Evolutionary conservation across 768 basidiomycete species (phyloP), one percentile per base, ranked within the genome.

Genomic region (Kwoniella bestiolae): DNA sequence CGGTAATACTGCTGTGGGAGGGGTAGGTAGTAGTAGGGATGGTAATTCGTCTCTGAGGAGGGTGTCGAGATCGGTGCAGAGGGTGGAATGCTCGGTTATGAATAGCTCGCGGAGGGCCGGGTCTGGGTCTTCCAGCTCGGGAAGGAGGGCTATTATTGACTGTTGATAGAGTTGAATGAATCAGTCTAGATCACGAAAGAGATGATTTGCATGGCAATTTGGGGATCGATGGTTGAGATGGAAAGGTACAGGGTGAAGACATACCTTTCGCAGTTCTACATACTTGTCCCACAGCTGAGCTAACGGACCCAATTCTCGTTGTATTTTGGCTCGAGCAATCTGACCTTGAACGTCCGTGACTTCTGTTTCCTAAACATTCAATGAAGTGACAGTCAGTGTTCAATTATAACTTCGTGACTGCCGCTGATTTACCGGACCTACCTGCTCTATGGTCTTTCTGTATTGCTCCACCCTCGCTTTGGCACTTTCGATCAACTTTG

Each of bases 71-170:
- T 71, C 77, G 21, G 73, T 62, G 2, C 82, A 77, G 51, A 91
- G 85, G 3, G 81, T 59, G 3, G 77, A 75, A 65, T 88, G 85
- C 72, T 94, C 92, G 35, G 90, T 88, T 1, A 80, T 72, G 0
- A 92, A 92, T 61, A 96, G 84, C 7, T 85, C 78, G 5, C 89
- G 89, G 85, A 97, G 89, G 2, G 85, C 82, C 1, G 87, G 85
- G 73, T 95, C 94, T 0, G 88, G 82, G 72, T 95, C 94, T 35
- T 83, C 75, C 2, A 92, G 85, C 0, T 92, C 85, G 0, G 84
- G 77, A 2, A 82, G 75, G 0, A 88, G 88, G 70, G 90, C 90
- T 70, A 86, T 80, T 32, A 91, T 82, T 49, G 87, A 85, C 90
- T 92, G 84, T 83, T 18, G 83, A 73, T 12, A n/a, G 18, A 23